These are phyloP conservation scores for Dionaea muscipula DNA, from an alignment of 179 eudicot genomes.

Conservation along the genomic window DNA sequence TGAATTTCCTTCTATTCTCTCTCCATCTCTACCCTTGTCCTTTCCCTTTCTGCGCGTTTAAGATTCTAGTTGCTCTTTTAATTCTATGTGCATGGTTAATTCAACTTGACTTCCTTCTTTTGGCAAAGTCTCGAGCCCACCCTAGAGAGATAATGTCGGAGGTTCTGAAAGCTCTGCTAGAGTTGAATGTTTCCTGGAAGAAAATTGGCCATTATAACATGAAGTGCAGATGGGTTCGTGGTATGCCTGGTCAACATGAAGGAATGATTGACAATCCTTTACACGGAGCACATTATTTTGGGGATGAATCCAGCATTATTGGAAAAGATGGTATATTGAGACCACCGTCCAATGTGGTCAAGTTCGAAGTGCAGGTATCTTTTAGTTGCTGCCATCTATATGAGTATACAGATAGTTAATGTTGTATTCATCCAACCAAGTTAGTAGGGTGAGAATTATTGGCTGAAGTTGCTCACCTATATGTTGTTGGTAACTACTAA, in stretches of 20 bases:
- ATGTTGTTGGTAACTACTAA: not conserved
- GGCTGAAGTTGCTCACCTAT: not conserved
- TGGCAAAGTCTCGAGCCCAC: conserved; percentile 63
- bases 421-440: not conserved
- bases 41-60: not conserved
- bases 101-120: not conserved
- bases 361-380: conserved; percentile 87
- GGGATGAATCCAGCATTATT: conserved; percentile 46
- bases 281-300: conserved; percentile 40
- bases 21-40: too few species aligned
- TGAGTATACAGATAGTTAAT: not conserved
- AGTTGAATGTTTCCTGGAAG: conserved; percentile 79
- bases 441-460: not conserved
- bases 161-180: conserved; percentile 80
- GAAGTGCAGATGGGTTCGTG: conserved; percentile 82
- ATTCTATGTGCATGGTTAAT: not conserved
- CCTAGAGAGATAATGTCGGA: conserved; percentile 89
- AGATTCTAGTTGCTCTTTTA: not conserved
- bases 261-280: conserved; percentile 46
- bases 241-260: conserved; percentile 41
- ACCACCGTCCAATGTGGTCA: conserved; percentile 52
- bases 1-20: too few species aligned
- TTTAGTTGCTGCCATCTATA: not conserved
- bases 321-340: conserved; percentile 34
- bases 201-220: conserved; percentile 84